phyloP scores from a whole-genome alignment of 2,329 filamentous ascomycete genomes.

The Pleurostoma richardsiae region DNA sequence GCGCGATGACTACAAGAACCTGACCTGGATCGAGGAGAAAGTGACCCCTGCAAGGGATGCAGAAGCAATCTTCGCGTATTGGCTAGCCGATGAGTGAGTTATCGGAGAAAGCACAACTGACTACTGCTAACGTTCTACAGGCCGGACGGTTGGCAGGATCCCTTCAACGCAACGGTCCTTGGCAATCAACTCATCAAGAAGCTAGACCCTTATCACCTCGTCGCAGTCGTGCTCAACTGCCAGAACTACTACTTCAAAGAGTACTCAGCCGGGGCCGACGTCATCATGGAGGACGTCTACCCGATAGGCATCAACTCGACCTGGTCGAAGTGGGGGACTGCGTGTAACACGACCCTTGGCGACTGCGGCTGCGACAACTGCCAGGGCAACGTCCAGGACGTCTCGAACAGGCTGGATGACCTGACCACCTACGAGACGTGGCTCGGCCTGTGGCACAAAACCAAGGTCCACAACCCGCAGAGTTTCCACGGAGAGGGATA shows the following conservation, averaged over 20 bases:
- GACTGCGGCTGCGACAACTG: slow-evolving; percentile 62
- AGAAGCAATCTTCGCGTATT: slow-evolving; percentile 36
- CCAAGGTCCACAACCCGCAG: slow-evolving; percentile 39
- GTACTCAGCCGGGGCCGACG: slow-evolving; percentile 50
- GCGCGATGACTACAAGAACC: slow-evolving; percentile 36
- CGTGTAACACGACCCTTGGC: slow-evolving; percentile 54
- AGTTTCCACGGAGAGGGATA: slow-evolving; percentile 42
- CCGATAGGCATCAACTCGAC: slow-evolving; percentile 52
- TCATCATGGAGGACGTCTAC: slow-evolving; percentile 57
- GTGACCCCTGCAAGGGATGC: slow-evolving; percentile 32
- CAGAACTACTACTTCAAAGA: slow-evolving; percentile 54
- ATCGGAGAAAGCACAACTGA: slow-evolving; percentile 1
- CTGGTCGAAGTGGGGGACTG: slow-evolving; percentile 50
- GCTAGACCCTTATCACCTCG: slow-evolving; percentile 57
- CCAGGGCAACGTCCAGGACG: slow-evolving; percentile 45
- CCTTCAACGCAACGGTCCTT: slow-evolving; percentile 38
- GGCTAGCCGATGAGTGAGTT: slow-evolving; percentile 37
- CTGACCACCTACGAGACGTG: slow-evolving; percentile 30
- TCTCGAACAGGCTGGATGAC: slow-evolving; percentile 34
- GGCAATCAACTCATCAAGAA: slow-evolving; percentile 38
- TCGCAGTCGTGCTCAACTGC: slow-evolving; percentile 56
- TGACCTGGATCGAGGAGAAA: slow-evolving; percentile 30
- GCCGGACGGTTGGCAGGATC: slow-evolving; percentile 51
- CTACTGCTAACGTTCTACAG: slow-evolving; percentile 11
- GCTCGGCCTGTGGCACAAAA: slow-evolving; percentile 36